Evolutionary conservation across 148 eudicot genomes (phyloP).

Genomic region (Vaccinium macrocarpon): DNA sequence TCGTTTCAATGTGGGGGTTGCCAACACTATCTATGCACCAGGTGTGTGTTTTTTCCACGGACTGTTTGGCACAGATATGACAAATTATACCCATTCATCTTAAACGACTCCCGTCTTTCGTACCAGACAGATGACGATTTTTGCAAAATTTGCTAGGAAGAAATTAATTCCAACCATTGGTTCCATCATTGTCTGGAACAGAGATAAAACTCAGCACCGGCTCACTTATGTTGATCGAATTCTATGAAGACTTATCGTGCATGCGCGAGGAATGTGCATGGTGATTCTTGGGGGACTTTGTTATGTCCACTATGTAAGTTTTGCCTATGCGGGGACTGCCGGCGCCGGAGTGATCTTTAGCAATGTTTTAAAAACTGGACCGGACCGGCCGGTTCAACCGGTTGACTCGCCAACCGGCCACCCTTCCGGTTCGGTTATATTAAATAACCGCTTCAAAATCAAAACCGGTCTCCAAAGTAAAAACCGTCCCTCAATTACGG

Average conservation of each 20-base stretch:
- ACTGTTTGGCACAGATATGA: background rate
- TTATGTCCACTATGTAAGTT: background rate
- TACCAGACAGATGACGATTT: background rate
- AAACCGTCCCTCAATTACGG: no score
- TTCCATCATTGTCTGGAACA: slow-evolving; percentile 1
- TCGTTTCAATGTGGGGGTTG: background rate
- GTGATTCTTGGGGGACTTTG: background rate
- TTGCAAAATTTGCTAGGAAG: background rate
- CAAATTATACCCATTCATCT: background rate
- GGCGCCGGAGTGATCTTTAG: background rate
- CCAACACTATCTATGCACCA: background rate
- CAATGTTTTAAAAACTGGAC: no score
- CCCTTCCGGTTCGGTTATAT: no score
- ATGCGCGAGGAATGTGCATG: background rate
- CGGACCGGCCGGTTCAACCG: no score
- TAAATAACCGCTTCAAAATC: no score
- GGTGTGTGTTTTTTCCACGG: background rate
- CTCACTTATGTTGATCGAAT: background rate
- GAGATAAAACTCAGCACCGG: no score
- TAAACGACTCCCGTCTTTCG: background rate
- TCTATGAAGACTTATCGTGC: background rate
- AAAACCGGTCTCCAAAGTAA: no score
- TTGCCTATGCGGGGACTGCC: background rate
- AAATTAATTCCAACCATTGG: background rate
- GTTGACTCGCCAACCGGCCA: no score